These are phyloP conservation scores for Paspalum notatum DNA, from an alignment of 176 grass and related monocot genomes.

Conservation along the genomic window DNA sequence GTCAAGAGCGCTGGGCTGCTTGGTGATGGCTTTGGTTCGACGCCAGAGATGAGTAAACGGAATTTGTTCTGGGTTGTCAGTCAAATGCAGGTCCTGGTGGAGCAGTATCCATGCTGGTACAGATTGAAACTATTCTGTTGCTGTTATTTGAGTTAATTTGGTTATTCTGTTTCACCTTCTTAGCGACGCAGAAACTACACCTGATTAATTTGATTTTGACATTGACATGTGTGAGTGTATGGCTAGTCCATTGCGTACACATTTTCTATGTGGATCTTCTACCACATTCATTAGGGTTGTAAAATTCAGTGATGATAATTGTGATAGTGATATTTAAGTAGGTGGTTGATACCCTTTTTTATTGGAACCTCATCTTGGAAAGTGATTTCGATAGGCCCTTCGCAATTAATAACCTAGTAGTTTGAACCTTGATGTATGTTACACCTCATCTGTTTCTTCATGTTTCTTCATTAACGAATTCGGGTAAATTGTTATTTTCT, in stretches of 20 bases:
- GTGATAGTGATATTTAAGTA: conserved; percentile 5
- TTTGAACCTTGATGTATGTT: background rate
- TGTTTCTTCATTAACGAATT: background rate
- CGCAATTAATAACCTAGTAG: background rate
- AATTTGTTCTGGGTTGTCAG: conserved; percentile 83
- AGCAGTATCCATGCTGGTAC: conserved; percentile 79
- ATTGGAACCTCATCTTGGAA: conserved; percentile 8
- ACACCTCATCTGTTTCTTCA: background rate
- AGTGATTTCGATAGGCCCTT: background rate
- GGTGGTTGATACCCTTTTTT: background rate
- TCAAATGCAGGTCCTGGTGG: conserved; percentile 65
- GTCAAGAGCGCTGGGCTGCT: conserved; percentile 66
- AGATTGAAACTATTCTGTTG: conserved; percentile 1
- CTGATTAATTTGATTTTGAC: too few relatives aligned
- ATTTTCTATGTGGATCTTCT: too few relatives aligned
- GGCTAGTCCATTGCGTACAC: too few relatives aligned
- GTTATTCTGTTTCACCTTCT: too few relatives aligned
- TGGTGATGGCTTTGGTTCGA: conserved; percentile 75
- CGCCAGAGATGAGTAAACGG: conserved; percentile 73
- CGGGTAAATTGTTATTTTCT: background rate
- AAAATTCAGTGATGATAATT: background rate
- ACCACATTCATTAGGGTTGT: background rate
- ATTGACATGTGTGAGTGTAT: too few relatives aligned
- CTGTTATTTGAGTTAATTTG: conserved; percentile 8
- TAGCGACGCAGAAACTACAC: too few relatives aligned